These are phyloP conservation scores for Hondaea fermentalgiana DNA, from an alignment of 108 stramenopile genomes.

Conservation along the genomic window DNA sequence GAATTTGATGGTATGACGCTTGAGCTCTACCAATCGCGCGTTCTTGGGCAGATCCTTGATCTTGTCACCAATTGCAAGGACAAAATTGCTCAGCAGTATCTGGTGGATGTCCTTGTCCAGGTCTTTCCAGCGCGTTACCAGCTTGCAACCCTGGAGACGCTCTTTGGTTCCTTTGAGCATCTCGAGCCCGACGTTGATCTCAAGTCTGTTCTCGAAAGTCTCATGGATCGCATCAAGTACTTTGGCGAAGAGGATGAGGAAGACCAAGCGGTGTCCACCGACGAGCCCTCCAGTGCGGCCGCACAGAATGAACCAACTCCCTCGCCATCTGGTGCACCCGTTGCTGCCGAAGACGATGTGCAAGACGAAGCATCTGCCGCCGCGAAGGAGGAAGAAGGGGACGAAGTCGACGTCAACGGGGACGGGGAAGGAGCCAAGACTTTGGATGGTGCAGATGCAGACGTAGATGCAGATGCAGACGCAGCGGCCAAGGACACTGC, in stretches of 20 bases:
- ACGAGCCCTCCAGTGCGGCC: background rate
- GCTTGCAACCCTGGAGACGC: slow-evolving; percentile 79
- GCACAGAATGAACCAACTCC: too few species aligned
- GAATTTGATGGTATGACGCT: slow-evolving; percentile 83
- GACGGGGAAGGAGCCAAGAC: background rate
- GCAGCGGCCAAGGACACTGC: background rate
- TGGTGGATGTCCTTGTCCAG: slow-evolving; percentile 95
- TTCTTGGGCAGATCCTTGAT: slow-evolving; percentile 72
- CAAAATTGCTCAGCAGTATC: slow-evolving; percentile 88
- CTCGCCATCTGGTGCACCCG: background rate
- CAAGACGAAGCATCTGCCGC: background rate
- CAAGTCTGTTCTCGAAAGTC: background rate
- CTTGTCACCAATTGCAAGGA: slow-evolving; percentile 83
- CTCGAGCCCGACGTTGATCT: background rate
- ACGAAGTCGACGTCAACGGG: background rate
- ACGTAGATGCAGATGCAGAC: background rate
- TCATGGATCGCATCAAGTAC: slow-evolving; percentile 6
- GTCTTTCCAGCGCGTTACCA: slow-evolving; percentile 96
- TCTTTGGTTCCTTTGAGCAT: slow-evolving; percentile 47
- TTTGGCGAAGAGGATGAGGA: background rate
- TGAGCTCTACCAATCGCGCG: slow-evolving; percentile 63
- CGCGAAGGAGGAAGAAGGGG: background rate
- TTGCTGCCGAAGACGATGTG: background rate
- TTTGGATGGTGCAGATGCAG: background rate
- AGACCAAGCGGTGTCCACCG: background rate